phyloP scores from a whole-genome alignment of 2,329 filamentous ascomycete species.

The Hymenotorrendiella dingleyae region DNA sequence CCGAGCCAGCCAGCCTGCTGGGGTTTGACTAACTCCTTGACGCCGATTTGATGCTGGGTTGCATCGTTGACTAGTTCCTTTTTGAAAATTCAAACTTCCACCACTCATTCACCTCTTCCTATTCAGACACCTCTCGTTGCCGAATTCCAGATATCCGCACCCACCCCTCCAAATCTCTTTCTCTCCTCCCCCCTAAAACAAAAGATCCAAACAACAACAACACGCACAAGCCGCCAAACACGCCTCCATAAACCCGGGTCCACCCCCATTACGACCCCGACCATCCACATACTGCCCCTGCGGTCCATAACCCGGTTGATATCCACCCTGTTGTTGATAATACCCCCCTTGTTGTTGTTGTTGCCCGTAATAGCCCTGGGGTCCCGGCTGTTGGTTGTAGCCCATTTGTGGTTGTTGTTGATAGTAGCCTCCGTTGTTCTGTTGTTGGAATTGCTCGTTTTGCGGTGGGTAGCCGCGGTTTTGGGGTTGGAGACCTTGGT shows the following conservation, averaged over 20 bases:
- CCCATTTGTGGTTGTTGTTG: constrained; percentile 11
- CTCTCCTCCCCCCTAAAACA: constrained; percentile 34
- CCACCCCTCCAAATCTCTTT: background rate
- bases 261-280: constrained; percentile 26
- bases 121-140: background rate
- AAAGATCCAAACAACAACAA: constrained; percentile 46
- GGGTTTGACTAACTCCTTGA: too few species aligned
- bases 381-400: constrained; percentile 4
- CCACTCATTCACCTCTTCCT: background rate
- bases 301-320: too few species aligned
- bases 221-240: constrained; percentile 40
- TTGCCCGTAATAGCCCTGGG: constrained; percentile 8
- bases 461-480: constrained; percentile 7
- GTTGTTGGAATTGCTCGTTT: constrained; percentile 7
- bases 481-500: constrained; percentile 9
- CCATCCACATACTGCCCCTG: constrained; percentile 35
- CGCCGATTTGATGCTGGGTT: too few species aligned
- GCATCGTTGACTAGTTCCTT: too few species aligned
- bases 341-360: constrained; percentile 8
- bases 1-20: too few species aligned
- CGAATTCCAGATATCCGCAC: too few species aligned
- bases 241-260: constrained; percentile 35
- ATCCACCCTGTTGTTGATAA: constrained; percentile 21
- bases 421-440: constrained; percentile 12
- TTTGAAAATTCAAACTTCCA: too few species aligned